Percentiles rank a stretch among this genome's conserved stretches.
These are phyloP conservation scores for Hypoxylon intermedium DNA, from an alignment of 495 filamentous ascomycete species.

Conservation along the genomic window DNA sequence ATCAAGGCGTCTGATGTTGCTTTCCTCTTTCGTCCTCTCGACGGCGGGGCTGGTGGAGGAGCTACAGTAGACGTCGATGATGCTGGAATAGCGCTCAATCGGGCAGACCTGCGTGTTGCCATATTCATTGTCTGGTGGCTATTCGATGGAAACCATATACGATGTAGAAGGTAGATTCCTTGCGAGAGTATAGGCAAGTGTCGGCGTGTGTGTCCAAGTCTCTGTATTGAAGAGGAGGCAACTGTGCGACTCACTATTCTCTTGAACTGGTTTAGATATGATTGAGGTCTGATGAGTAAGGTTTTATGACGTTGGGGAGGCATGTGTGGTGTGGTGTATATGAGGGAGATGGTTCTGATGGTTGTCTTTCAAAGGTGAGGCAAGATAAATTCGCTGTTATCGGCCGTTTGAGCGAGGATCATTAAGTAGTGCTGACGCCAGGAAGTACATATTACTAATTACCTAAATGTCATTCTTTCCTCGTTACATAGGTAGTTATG, in stretches of 20 bases:
- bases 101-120: conserved; percentile 65
- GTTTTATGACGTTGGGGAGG: conserved; percentile 1
- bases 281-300: background rate
- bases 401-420: conserved; percentile 15
- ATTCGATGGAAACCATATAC: background rate
- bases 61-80: conserved; percentile 19
- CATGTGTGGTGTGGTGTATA: conserved; percentile 16
- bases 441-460: too few species aligned
- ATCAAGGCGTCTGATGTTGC: conserved; percentile 19
- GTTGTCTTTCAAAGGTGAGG: background rate
- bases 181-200: conserved; percentile 1
- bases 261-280: background rate
- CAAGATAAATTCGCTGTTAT: conserved; percentile 7
- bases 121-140: conserved; percentile 38
- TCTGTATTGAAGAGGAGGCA: background rate
- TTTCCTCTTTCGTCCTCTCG: conserved; percentile 46
- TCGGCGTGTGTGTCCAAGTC: background rate
- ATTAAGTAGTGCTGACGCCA: background rate
- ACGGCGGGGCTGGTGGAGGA: conserved; percentile 22
- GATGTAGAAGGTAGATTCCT: background rate
- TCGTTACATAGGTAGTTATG: too few species aligned
- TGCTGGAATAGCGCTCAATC: conserved; percentile 51
- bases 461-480: background rate
- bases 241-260: background rate
- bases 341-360: background rate